Conservation (phyloP, 495 filamentous ascomycete species). For the Aspergillus indologenus region DNA sequence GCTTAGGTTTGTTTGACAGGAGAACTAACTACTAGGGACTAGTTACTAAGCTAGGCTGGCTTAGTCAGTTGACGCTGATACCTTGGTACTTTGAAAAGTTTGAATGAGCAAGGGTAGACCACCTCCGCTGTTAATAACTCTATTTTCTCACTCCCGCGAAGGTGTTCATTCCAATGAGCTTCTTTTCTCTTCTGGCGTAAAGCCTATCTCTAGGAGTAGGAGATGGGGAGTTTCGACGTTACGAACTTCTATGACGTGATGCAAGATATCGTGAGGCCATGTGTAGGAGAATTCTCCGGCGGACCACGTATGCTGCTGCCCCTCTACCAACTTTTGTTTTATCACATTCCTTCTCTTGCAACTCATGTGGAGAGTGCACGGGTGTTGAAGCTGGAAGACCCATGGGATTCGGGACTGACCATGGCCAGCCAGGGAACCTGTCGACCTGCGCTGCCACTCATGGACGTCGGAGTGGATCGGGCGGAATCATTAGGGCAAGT, state of each 20-base stretch:
- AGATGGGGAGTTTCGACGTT: neutral
- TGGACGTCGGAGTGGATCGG: neutral
- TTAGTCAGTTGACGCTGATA: neutral
- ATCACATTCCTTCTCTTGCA: neutral
- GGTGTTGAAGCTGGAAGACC: neutral
- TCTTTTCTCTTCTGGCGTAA: neutral
- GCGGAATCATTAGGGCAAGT: neutral
- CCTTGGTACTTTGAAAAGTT: conserved; percentile 1
- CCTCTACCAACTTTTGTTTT: neutral
- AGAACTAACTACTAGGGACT: neutral
- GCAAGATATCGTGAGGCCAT: neutral
- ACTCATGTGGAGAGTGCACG: neutral
- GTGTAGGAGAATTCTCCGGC: neutral
- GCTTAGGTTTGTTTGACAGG: too few species aligned
- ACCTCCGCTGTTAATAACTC: conserved; percentile 5
- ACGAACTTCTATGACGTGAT: neutral
- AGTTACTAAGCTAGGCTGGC: too few species aligned
- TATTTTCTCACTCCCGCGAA: neutral
- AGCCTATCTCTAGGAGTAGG: neutral
- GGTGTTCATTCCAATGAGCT: neutral
- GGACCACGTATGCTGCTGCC: neutral
- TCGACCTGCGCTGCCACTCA: neutral
- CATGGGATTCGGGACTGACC: neutral
- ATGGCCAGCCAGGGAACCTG: neutral
- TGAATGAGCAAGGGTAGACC: neutral